Conservation (phyloP, 179 eudicot genomes). For the Silene coronaria region DNA sequence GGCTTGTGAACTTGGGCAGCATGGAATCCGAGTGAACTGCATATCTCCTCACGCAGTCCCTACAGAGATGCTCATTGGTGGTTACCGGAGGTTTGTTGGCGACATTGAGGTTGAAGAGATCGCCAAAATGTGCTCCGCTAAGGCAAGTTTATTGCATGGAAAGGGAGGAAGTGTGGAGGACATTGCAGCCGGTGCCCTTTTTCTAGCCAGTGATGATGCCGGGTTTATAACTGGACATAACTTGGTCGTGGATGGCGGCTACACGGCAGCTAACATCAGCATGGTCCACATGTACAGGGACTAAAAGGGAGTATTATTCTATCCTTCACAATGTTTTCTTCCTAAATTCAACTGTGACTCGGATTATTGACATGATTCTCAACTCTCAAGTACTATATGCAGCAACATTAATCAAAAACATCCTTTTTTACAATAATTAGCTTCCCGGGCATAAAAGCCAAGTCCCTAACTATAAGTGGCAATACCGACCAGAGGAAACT, state of each 20-base stretch:
- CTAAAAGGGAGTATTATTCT: neutral
- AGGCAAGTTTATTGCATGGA: slow-evolving; percentile 50
- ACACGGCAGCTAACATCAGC: slow-evolving; percentile 32
- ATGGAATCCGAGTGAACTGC: slow-evolving; percentile 80
- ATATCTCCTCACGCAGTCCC: slow-evolving; percentile 82
- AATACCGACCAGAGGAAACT: too few species aligned
- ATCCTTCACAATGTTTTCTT: neutral
- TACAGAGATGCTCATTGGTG: slow-evolving; percentile 59
- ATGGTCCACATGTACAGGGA: slow-evolving; percentile 43
- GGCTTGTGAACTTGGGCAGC: slow-evolving; percentile 64
- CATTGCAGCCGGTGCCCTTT: slow-evolving; percentile 59
- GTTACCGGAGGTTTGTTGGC: slow-evolving; percentile 29
- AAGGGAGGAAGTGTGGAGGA: slow-evolving; percentile 56
- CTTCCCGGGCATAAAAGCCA: too few species aligned
- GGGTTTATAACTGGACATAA: slow-evolving; percentile 75
- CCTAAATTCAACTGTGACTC: neutral
- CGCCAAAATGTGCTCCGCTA: slow-evolving; percentile 37
- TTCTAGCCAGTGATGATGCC: slow-evolving; percentile 58
- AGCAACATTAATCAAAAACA: neutral
- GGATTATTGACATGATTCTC: neutral
- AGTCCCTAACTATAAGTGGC: too few species aligned
- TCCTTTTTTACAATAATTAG: too few species aligned
- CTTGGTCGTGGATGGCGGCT: slow-evolving; percentile 78
- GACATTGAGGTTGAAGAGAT: slow-evolving; percentile 47
- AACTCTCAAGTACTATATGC: neutral